Evolutionary conservation across 78 protist species (phyloP).

Genomic region (Planoprotostelium fungivorum): DNA sequence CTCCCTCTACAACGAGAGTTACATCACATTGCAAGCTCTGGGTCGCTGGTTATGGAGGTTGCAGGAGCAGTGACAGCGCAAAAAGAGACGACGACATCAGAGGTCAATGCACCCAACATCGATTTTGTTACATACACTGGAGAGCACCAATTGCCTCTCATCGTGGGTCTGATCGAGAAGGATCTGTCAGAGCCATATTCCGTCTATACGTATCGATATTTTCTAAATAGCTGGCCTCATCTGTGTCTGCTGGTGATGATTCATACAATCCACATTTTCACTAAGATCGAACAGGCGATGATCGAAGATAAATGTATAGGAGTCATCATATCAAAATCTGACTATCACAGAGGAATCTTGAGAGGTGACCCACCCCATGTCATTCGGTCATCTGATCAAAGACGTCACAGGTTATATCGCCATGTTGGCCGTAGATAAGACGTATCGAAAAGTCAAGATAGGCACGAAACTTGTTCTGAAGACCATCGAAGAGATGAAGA

Average conservation of each 20-base stretch:
- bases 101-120: not conserved
- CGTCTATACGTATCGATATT: constrained; percentile 91
- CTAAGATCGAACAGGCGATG: not conserved
- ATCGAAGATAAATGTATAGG: constrained; percentile 25
- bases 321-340: constrained; percentile 41
- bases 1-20: not conserved
- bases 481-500: constrained; percentile 1
- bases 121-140: constrained; percentile 31
- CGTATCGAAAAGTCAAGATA: constrained; percentile 50
- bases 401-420: constrained; percentile 84
- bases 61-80: not conserved
- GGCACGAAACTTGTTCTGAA: constrained; percentile 24
- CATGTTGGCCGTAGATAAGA: constrained; percentile 79
- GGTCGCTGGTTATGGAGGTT: too few relatives aligned
- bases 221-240: constrained; percentile 82
- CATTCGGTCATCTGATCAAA: not conserved
- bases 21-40: too few relatives aligned
- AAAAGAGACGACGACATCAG: not conserved
- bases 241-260: constrained; percentile 66
- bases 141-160: constrained; percentile 47
- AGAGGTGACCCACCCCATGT: constrained; percentile 6
- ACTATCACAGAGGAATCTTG: constrained; percentile 17
- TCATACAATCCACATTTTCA: not conserved
- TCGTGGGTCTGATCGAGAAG: constrained; percentile 53
- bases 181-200: constrained; percentile 94